Evolutionary conservation across 805 yeast species (phyloP).

Genomic region (Isabelozyma gotoi): DNA sequence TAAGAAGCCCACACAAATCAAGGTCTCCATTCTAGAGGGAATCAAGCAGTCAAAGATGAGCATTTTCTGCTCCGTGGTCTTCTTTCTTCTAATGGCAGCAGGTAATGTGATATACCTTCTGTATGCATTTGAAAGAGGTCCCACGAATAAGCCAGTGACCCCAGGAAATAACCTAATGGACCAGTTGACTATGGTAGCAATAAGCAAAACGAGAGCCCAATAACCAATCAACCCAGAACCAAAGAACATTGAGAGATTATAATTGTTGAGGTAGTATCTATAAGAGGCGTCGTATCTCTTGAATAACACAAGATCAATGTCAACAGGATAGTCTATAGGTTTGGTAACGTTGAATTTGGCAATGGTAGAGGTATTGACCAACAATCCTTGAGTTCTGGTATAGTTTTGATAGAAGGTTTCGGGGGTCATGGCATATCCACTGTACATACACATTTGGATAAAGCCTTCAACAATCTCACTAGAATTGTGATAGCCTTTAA

Average conservation of each 20-base stretch:
- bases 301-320: not conserved
- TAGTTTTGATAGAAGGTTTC: constrained; percentile 13
- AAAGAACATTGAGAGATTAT: constrained; percentile 1
- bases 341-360: constrained; percentile 1
- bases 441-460: constrained; percentile 7
- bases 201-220: constrained; percentile 46
- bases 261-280: not conserved
- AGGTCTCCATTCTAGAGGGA: constrained; percentile 29
- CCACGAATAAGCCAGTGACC: constrained; percentile 25
- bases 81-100: constrained; percentile 18
- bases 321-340: not conserved
- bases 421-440: constrained; percentile 6
- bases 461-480: constrained; percentile 12
- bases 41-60: constrained; percentile 16
- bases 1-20: constrained; percentile 22
- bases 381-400: constrained; percentile 5
- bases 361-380: constrained; percentile 3
- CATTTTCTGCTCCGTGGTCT: constrained; percentile 14
- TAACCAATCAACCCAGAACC: constrained; percentile 42
- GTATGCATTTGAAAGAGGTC: constrained; percentile 21
- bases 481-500: constrained; percentile 18
- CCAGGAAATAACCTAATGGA: constrained; percentile 37
- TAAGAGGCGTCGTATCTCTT: not conserved
- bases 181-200: constrained; percentile 46
- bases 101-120: constrained; percentile 31